Evolutionary conservation across 148 eudicot genomes (phyloP), one percentile per base, ranked within the genome.

Genomic region (Vaccinium darrowii): DNA sequence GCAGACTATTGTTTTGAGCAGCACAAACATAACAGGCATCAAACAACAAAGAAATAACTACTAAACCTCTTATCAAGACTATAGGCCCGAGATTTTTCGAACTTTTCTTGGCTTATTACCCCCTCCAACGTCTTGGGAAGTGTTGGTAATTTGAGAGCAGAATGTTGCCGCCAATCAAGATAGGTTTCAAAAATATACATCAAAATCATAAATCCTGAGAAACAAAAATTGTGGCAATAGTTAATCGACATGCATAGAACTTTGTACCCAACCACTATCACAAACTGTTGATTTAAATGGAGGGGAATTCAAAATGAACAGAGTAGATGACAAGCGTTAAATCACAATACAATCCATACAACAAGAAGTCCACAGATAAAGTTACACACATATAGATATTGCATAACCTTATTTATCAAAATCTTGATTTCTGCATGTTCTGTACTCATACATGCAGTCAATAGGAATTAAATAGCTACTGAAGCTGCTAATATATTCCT

Each of bases 21-120:
- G 3, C n/a, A 16, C 50, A 75, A 14, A 6, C 21, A 50, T 77
- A 76, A 78, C 49, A 69, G 80, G 52, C 0, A 53, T 15, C 21
- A 84, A 54, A n/a, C 47, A 33, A 62, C 23, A 80, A 57, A 47
- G 54, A 74, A 86, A 75, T 50, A 52, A 69, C 82, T 11, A 63
- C 82, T 19, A 57, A 69, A 97, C 99, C 99, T 97, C 89, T 97
- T 97, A 88, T 97, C 99, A 86, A 97, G 92, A 87, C 95, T 97
- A 87, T 97, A 97, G 67, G 98, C 98, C 82, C 98, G 90, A 76
- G 99, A 93, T 49, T 97, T 97, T 88, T 93, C 94, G 84, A 97
- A 97, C 87, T 97, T 97, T 84, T 95, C 98, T 84, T 91, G 92
- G 90, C 99, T 95, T 82, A 97, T 97, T 81, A 97, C 95, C 79